Evolutionary conservation across 2,329 filamentous ascomycete genomes (phyloP).

Genomic region (Parastagonospora nodorum): DNA sequence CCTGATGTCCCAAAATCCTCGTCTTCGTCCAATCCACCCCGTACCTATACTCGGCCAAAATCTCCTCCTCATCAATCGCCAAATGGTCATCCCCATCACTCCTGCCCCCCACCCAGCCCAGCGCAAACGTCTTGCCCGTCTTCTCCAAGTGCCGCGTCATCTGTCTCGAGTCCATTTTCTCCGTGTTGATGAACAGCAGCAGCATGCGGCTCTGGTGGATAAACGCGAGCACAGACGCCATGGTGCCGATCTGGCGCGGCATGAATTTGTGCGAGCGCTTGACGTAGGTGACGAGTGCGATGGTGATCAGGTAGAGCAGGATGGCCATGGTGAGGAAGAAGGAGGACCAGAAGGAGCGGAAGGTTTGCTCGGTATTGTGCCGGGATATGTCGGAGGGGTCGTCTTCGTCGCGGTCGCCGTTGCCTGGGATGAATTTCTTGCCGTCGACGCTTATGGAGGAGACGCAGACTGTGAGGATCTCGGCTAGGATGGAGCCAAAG

Average conservation of each 20-base stretch:
- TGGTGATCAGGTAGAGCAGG: constrained; percentile 66
- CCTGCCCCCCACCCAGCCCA: constrained; percentile 74
- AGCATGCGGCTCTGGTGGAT: constrained; percentile 84
- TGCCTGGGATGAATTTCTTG: constrained; percentile 57
- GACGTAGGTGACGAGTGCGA: constrained; percentile 64
- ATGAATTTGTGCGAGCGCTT: constrained; percentile 72
- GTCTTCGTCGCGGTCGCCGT: constrained; percentile 21
- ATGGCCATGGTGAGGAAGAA: constrained; percentile 67
- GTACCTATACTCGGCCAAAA: constrained; percentile 69
- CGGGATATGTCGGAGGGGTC: constrained; percentile 21
- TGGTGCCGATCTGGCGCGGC: constrained; percentile 78
- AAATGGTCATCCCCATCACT: constrained; percentile 75
- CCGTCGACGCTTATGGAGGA: constrained; percentile 71
- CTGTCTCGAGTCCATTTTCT: constrained; percentile 63
- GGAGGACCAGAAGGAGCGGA: constrained; percentile 68
- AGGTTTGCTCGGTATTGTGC: constrained; percentile 50
- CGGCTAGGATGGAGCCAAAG: constrained; percentile 72
- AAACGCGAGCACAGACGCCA: constrained; percentile 75
- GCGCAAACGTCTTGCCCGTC: constrained; percentile 70
- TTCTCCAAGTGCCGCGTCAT: constrained; percentile 66
- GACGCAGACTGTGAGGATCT: constrained; percentile 72
- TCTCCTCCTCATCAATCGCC: constrained; percentile 77
- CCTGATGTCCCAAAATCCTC: constrained; percentile 34
- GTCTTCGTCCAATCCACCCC: constrained; percentile 52
- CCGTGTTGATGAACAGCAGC: constrained; percentile 73